A percentile compares a stretch with the other conserved stretches of the same genome.
Conservation (phyloP, 2,329 filamentous ascomycete genomes). For the Thelonectria rubi region DNA sequence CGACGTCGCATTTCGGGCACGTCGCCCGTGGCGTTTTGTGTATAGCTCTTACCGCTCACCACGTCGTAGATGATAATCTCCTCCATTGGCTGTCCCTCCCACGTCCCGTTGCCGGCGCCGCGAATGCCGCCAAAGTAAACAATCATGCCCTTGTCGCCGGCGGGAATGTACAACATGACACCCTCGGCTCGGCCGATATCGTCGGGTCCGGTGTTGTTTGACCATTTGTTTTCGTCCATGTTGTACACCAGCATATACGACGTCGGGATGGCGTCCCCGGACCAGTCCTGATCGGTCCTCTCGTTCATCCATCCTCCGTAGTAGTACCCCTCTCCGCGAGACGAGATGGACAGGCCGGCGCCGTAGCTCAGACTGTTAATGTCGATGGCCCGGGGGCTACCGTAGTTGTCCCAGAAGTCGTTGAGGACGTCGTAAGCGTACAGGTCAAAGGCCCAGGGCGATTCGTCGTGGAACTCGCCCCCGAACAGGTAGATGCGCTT, state of each 20-base stretch:
- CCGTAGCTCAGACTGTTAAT: slow-evolving; percentile 64
- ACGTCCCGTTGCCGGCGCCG: slow-evolving; percentile 58
- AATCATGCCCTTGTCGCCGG: slow-evolving; percentile 66
- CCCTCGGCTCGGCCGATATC: slow-evolving; percentile 65
- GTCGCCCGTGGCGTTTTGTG: slow-evolving; percentile 62
- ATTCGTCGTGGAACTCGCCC: slow-evolving; percentile 62
- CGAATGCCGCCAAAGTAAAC: slow-evolving; percentile 71
- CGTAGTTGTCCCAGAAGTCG: slow-evolving; percentile 63
- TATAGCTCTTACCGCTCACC: slow-evolving; percentile 66
- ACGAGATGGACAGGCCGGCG: slow-evolving; percentile 63
- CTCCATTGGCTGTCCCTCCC: slow-evolving; percentile 55
- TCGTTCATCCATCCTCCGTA: slow-evolving; percentile 71
- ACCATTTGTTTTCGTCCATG: slow-evolving; percentile 61
- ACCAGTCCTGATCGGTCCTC: slow-evolving; percentile 60
- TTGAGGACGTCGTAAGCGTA: slow-evolving; percentile 67
- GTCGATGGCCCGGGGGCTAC: slow-evolving; percentile 44
- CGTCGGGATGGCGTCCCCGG: slow-evolving; percentile 53
- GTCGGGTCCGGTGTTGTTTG: slow-evolving; percentile 64
- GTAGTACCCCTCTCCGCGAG: slow-evolving; percentile 66
- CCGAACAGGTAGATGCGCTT: slow-evolving; percentile 71
- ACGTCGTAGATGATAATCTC: slow-evolving; percentile 69
- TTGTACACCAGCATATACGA: slow-evolving; percentile 64
- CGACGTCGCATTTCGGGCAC: slow-evolving; percentile 62
- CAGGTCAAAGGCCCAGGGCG: slow-evolving; percentile 58
- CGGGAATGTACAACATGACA: slow-evolving; percentile 66